A percentile compares a stretch with the other conserved stretches of the same genome.
Conservation (phyloP, 1,284 basidiomycete species). For the Meira miltonrushii region DNA sequence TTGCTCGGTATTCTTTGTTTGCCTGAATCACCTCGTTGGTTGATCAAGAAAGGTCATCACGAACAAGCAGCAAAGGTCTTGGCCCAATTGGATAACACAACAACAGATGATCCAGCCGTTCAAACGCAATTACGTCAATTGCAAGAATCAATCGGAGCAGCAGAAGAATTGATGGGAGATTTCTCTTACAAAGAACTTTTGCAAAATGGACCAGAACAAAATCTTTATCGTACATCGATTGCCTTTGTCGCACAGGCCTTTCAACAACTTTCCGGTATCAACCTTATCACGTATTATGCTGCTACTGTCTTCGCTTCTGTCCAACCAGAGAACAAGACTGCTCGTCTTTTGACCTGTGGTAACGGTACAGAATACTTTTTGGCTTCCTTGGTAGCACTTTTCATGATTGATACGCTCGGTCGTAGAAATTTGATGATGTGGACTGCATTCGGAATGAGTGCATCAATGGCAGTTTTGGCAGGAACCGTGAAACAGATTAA, state of each 20-base stretch:
- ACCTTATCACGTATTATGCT: slow-evolving; percentile 63
- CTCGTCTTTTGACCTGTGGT: slow-evolving; percentile 65
- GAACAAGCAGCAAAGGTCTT: slow-evolving; percentile 65
- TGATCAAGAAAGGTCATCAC: slow-evolving; percentile 59
- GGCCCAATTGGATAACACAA: slow-evolving; percentile 62
- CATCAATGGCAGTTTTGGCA: slow-evolving; percentile 62
- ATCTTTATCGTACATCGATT: slow-evolving; percentile 62
- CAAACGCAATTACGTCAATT: slow-evolving; percentile 55
- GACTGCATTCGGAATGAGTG: slow-evolving; percentile 63
- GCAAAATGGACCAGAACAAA: slow-evolving; percentile 60
- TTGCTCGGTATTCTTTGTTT: slow-evolving; percentile 62
- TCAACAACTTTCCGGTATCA: slow-evolving; percentile 66
- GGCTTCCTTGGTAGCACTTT: slow-evolving; percentile 61
- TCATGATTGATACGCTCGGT: slow-evolving; percentile 59
- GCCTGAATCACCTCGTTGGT: slow-evolving; percentile 69
- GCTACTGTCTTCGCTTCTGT: slow-evolving; percentile 45
- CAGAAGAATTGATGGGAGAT: slow-evolving; percentile 27
- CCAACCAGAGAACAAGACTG: slow-evolving; percentile 61
- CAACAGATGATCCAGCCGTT: slow-evolving; percentile 59
- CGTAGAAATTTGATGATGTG: slow-evolving; percentile 66
- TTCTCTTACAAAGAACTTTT: slow-evolving; percentile 60
- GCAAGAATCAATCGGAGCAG: slow-evolving; percentile 36
- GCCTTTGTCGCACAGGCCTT: slow-evolving; percentile 64
- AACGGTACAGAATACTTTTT: slow-evolving; percentile 68
- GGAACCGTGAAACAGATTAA: slow-evolving; percentile 56